Evolutionary conservation across 805 yeast species (phyloP).

Genomic region (Wickerhamiella sergipiensis): DNA sequence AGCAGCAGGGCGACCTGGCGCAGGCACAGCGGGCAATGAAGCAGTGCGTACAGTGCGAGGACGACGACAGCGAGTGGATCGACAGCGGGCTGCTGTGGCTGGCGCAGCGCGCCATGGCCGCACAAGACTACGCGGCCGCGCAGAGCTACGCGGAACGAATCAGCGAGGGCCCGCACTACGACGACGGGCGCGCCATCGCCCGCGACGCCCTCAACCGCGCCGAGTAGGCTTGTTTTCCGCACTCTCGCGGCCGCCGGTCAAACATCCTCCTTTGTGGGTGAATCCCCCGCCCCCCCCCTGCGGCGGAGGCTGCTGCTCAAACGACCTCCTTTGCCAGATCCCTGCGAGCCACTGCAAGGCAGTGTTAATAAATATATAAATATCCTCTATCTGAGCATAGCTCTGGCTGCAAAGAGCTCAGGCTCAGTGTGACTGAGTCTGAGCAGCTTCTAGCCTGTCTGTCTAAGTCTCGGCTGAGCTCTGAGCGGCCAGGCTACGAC

Average conservation of each 20-base stretch:
- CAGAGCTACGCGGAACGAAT: constrained; percentile 60
- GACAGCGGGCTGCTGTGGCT: constrained; percentile 80
- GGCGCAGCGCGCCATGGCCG: constrained; percentile 50
- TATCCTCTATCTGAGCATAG: background rate
- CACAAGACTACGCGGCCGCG: constrained; percentile 50
- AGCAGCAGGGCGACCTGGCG: constrained; percentile 37
- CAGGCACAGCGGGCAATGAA: constrained; percentile 52
- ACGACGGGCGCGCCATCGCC: constrained; percentile 76
- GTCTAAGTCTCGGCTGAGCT: no score
- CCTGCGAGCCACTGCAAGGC: no score
- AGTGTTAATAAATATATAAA: background rate
- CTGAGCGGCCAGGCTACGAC: no score
- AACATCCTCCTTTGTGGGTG: background rate
- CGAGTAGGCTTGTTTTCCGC: background rate
- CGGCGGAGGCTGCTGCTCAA: no score
- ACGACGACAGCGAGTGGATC: constrained; percentile 35
- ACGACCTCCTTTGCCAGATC: no score
- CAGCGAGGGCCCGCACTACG: constrained; percentile 71
- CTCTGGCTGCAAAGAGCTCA: no score
- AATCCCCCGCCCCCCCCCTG: background rate
- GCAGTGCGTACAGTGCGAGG: constrained; percentile 31
- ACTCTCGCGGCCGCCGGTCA: background rate
- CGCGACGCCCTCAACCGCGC: constrained; percentile 47
- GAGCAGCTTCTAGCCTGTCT: no score
- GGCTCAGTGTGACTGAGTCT: no score